These are phyloP conservation scores for Haematococcus sp. DNA, from an alignment of 139 green algal species.

Conservation along the genomic window DNA sequence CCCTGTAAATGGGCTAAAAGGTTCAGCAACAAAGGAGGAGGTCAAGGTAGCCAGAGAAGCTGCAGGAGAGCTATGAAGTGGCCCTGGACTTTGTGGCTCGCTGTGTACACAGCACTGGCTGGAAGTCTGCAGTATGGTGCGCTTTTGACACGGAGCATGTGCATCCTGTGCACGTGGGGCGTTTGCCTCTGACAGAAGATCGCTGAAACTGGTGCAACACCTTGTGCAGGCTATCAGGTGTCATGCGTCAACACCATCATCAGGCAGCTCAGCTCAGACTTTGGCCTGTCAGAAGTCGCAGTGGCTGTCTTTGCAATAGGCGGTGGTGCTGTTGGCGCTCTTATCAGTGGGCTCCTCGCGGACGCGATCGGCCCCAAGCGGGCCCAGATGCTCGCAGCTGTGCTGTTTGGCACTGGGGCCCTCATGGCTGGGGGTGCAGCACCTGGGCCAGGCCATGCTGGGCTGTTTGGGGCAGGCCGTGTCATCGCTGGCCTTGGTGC, in stretches of 20 bases:
- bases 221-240: neutral
- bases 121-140: constrained; percentile 3
- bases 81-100: neutral
- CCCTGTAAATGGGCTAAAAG: no score
- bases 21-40: no score
- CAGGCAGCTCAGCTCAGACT: neutral
- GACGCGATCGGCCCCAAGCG: neutral
- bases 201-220: neutral
- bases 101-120: neutral
- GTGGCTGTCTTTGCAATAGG: neutral
- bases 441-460: neutral
- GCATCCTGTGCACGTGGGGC: no score
- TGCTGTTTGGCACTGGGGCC: neutral
- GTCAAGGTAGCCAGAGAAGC: no score
- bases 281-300: neutral
- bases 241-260: constrained; percentile 6
- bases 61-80: no score
- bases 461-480: neutral
- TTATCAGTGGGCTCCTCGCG: neutral
- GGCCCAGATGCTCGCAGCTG: no score
- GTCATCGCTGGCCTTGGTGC: neutral
- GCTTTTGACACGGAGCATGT: neutral
- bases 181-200: no score
- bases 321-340: neutral
- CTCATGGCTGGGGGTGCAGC: neutral